Base-by-base conservation (phyloP, 2,329 filamentous ascomycete genomes). In the Sclerotinia borealis region DNA sequence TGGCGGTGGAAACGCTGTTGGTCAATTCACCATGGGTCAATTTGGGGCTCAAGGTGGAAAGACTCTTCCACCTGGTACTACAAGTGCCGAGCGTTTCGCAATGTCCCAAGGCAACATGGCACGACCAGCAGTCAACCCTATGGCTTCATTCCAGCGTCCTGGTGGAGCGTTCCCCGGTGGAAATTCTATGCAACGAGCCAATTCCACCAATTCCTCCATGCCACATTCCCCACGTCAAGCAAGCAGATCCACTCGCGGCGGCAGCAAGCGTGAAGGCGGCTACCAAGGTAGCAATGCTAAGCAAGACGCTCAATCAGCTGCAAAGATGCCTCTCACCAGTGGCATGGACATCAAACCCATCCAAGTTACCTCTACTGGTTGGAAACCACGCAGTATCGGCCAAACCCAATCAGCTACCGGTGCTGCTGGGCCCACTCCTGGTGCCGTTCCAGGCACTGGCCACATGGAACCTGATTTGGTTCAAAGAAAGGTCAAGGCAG, bases 401-500 rank as follows among this genome's bases (percentile, higher is more conserved):
- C 78, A 77, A 68, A 76, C 75, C 66, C 61, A 71, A 58, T 69
- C 75, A 37, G 73, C 74, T 45, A 75, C 76, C 36, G 66, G 75
- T 58, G 76, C 79, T 45, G 66, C 77, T 49, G 75, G 77, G 43
- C 75, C 77, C 63, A 73, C 78, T 65, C 77, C 81, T 63, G 77
- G 80, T 67, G 75, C 80, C 65, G 78, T 75, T 51, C 75, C 78
- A 63, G 79, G 74, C 60, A 71, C 78, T 63, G 80, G 81, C 10
- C 83, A 91, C 71, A 85, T 98, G 79, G 86, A 96, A 68, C 93
- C 95, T 29, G 91, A 93, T 72, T 86, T 95, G 81, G 95, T 99
- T 64, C 95, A 99, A 80, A 89, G 93, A 71, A 99, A 99, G 87
- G 95, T 99, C 76, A 99, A 99, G 87, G 90, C 92, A 68, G 91